phyloP scores from a whole-genome alignment of 345 rosid genomes.

The Clausena lansium region DNA sequence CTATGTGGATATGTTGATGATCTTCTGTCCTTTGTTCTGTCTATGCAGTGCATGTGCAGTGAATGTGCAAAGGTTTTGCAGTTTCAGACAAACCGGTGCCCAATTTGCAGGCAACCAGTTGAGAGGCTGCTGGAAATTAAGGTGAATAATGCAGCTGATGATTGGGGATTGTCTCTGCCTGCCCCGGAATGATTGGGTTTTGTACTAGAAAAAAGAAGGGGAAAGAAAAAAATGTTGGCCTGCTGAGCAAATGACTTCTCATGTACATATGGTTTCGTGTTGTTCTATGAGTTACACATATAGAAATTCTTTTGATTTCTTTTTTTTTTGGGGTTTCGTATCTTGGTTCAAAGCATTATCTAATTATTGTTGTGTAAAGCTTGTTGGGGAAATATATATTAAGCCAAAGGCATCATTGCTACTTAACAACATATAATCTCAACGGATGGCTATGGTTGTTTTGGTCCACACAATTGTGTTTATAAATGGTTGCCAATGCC shows the following conservation, averaged over 20 bases:
- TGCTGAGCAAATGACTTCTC: background rate
- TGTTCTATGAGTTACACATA: background rate
- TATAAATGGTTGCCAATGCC: background rate
- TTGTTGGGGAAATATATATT: too few relatives aligned
- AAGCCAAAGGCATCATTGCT: background rate
- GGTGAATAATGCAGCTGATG: conserved; percentile 36
- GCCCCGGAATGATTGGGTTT: background rate
- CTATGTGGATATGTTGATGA: background rate
- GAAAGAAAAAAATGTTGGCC: background rate
- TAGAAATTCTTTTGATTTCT: background rate
- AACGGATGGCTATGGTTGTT: background rate
- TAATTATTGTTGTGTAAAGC: background rate
- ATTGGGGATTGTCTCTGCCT: conserved; percentile 11
- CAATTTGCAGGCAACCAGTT: conserved; percentile 54
- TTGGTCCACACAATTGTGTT: too few relatives aligned
- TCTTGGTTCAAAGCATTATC: background rate
- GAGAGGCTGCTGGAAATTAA: conserved; percentile 52
- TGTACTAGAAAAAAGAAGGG: too few relatives aligned
- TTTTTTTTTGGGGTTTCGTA: too few relatives aligned
- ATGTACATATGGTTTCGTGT: conserved; percentile 8
- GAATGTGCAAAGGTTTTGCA: conserved; percentile 51
- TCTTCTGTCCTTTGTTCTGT: conserved; percentile 1
- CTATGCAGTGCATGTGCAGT: conserved; percentile 57
- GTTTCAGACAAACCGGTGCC: conserved; percentile 46
- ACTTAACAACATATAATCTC: background rate